Conservation (phyloP, 306 rosid genomes). For the Vigna hirtella region DNA sequence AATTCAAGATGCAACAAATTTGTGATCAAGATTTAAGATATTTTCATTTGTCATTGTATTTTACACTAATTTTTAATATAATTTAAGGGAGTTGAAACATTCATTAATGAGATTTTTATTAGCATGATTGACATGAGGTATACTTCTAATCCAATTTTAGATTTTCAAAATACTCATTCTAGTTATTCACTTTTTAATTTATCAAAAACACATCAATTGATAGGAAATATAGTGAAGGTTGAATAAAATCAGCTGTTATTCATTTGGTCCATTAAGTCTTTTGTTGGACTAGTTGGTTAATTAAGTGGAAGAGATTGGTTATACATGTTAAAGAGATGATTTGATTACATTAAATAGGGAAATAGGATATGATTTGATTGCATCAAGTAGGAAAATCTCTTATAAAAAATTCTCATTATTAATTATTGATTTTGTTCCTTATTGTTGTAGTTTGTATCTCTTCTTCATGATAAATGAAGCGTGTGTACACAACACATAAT, state of each 20-base stretch:
- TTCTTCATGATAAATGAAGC: no score
- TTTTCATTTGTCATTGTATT: neutral
- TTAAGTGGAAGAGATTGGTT: neutral
- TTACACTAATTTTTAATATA: no score
- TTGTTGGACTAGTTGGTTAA: neutral
- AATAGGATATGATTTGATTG: no score
- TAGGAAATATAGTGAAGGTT: neutral
- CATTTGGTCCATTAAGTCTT: neutral
- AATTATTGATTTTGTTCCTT: no score
- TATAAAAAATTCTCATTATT: no score
- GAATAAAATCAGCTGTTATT: neutral
- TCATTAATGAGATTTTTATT: no score
- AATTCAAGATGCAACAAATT: neutral
- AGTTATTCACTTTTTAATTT: conserved; percentile 4
- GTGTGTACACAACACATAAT: no score
- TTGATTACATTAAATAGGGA: no score
- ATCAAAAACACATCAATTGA: neutral
- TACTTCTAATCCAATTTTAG: neutral
- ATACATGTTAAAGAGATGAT: neutral
- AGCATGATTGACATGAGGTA: neutral
- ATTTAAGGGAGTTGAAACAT: no score
- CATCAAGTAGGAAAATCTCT: no score
- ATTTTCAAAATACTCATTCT: conserved; percentile 2
- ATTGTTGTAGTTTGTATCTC: no score
- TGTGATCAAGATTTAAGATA: neutral